Conservation (phyloP, 805 yeast genomes). For the Candida khao-thaluensis region DNA sequence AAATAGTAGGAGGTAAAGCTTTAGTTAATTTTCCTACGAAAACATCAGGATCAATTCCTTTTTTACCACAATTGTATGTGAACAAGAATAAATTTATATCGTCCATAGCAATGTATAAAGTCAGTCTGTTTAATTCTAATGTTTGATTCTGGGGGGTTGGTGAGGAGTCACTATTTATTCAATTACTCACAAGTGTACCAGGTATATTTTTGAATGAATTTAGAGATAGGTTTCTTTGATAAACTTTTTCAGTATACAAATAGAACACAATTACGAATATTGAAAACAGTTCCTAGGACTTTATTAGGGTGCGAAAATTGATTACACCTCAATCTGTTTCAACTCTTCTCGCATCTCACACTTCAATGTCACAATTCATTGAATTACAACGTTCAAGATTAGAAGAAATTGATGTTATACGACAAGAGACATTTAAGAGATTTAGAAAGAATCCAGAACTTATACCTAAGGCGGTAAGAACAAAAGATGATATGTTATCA, state of each 20-base stretch:
- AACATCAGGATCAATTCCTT: conserved; percentile 31
- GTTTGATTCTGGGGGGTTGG: too few species aligned
- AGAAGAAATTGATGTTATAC: conserved; percentile 73
- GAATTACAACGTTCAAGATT: conserved; percentile 37
- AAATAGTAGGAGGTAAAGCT: conserved; percentile 31
- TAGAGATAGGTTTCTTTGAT: too few species aligned
- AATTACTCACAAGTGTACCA: too few species aligned
- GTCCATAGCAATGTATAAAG: conserved; percentile 1
- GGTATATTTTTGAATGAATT: too few species aligned
- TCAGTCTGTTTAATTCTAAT: too few species aligned
- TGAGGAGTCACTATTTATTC: too few species aligned
- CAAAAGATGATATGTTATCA: conserved; percentile 14
- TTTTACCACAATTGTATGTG: conserved; percentile 61
- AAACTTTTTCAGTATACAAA: too few species aligned
- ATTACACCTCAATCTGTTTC: too few species aligned
- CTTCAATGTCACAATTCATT: conserved; percentile 30
- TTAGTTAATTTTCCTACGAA: conserved; percentile 28
- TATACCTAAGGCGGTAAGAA: conserved; percentile 26
- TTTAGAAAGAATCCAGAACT: conserved; percentile 60
- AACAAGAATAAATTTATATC: conserved; percentile 27
- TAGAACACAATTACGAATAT: too few species aligned
- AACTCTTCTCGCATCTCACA: too few species aligned
- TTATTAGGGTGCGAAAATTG: too few species aligned
- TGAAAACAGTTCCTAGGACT: too few species aligned
- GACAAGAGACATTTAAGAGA: conserved; percentile 62